A percentile compares a stretch with the other conserved stretches of the same genome.
phyloP scores from a whole-genome alignment of 805 yeast species.

The Metschnikowia chrysomelidarum region DNA sequence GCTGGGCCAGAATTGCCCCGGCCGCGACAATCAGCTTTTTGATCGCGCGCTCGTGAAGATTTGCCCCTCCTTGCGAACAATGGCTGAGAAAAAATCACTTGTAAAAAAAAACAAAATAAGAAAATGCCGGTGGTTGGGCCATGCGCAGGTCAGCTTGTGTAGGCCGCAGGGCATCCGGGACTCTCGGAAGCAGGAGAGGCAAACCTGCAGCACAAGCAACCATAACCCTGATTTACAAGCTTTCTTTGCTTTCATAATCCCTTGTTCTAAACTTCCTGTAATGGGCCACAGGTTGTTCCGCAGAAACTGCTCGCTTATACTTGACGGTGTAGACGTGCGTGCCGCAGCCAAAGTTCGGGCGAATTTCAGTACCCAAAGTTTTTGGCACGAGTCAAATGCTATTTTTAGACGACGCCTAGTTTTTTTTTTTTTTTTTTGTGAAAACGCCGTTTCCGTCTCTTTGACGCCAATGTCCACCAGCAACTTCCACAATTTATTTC shows the following conservation, averaged over 20 bases:
- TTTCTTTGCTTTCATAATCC: neutral
- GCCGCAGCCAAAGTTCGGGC: too few relatives aligned
- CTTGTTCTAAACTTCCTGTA: neutral
- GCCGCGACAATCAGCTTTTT: constrained; percentile 1
- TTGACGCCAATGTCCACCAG: too few relatives aligned
- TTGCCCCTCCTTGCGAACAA: constrained; percentile 7
- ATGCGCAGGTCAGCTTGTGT: constrained; percentile 1
- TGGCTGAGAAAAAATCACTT: too few relatives aligned
- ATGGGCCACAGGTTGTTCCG: constrained; percentile 2
- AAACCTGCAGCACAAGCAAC: neutral
- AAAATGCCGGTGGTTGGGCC: constrained; percentile 1
- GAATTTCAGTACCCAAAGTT: too few relatives aligned
- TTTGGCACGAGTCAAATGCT: too few relatives aligned
- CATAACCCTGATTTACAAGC: neutral
- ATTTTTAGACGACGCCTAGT: too few relatives aligned
- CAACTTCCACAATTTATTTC: too few relatives aligned
- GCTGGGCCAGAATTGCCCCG: neutral
- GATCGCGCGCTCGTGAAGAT: constrained; percentile 5
- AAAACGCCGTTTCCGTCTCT: too few relatives aligned
- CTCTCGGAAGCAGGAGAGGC: too few relatives aligned
- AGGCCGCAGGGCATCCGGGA: constrained; percentile 5
- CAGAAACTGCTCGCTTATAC: constrained; percentile 5
- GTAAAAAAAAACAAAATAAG: constrained; percentile 5
- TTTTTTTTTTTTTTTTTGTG: too few relatives aligned
- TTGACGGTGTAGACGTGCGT: too few relatives aligned